Evolutionary conservation across 352 stramenopile genomes (phyloP), one percentile per base, ranked within the genome.

Genomic region (Pythium dissotocum): DNA sequence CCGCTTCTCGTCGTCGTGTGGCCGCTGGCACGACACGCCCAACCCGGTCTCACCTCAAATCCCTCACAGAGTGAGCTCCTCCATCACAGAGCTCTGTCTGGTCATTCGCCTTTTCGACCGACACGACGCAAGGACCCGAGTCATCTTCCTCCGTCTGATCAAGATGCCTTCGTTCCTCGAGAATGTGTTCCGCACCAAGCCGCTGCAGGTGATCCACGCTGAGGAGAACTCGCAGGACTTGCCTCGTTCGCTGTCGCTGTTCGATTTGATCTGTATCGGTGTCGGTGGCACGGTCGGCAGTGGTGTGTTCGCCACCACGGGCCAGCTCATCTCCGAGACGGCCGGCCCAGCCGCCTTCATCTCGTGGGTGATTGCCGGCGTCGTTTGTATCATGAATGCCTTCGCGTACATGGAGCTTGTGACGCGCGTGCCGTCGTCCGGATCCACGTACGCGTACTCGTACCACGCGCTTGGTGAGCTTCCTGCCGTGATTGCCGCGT

Each of bases 391-490:
- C 54, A 72, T 91, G 51, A 93, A 85, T 40, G 89, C 89, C 1
- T 75, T 96, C 30, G 91, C 89, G 51, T 98, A 96, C 74, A 95
- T 96, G 64, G 93, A 98, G 72, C 75, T 97, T 21, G 88, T 85
- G 28, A 88, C 80, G 9, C 75, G 88, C 26, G 87, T 98, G 32
- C 92, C 93, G 21, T 96, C 85, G 4, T 92, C 88, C 10, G 94
- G 94, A 6, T 88, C 71, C 46, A 97, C 89, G 4, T 98, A 98
- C 78, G 86, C 89, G n/a, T 98, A 98, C 77, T 74, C 89, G 26
- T 98, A 97, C 77, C 84, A 97, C 63, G 80, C 88, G 6, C 79
- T 98, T 30, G 94, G 94, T 40, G 95, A 98, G 69, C 77, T 98
- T 3, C 87, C 91, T 1, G 95, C 95, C 16, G 91, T 97, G 28